Conservation (phyloP, 2,329 filamentous ascomycete species). For the Aspergillus hiratsukae region DNA sequence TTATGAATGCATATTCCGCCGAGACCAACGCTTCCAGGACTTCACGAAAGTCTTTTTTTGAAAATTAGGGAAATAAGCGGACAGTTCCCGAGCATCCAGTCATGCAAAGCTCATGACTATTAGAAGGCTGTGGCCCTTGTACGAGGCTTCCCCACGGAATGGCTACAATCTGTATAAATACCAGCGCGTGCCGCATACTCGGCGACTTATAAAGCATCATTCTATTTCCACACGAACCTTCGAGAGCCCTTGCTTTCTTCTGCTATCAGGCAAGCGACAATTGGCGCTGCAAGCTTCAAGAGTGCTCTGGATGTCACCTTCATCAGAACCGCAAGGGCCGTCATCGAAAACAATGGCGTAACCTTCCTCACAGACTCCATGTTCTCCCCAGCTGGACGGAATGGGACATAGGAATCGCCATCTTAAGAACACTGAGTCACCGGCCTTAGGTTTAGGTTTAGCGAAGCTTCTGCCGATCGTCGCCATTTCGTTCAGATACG, state of each 20-base stretch:
- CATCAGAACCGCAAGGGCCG: slow-evolving; percentile 48
- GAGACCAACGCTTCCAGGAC: not conserved
- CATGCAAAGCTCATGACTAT: not conserved
- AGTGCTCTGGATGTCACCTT: slow-evolving; percentile 38
- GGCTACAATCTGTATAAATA: not conserved
- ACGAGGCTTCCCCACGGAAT: not conserved
- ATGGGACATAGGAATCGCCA: slow-evolving; percentile 24
- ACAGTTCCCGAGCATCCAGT: not conserved
- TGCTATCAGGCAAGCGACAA: not conserved
- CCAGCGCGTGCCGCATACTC: not conserved
- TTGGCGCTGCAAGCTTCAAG: slow-evolving; percentile 11
- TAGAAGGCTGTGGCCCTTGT: not conserved
- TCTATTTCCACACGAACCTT: not conserved
- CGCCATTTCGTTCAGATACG: slow-evolving; percentile 48
- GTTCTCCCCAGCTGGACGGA: slow-evolving; percentile 40
- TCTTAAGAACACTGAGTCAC: slow-evolving; percentile 31
- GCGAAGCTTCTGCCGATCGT: slow-evolving; percentile 44
- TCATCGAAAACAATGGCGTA: slow-evolving; percentile 41
- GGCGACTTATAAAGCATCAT: not conserved
- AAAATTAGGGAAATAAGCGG: too few relatives aligned
- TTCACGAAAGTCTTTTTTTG: not conserved
- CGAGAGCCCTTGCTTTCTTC: not conserved
- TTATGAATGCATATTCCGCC: too few relatives aligned
- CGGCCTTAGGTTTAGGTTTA: slow-evolving; percentile 34
- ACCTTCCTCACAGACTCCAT: slow-evolving; percentile 46